Percentiles rank a stretch among this genome's conserved stretches.
These are phyloP conservation scores for Periconia digitata DNA, from an alignment of 2,329 filamentous ascomycete genomes.

Conservation along the genomic window DNA sequence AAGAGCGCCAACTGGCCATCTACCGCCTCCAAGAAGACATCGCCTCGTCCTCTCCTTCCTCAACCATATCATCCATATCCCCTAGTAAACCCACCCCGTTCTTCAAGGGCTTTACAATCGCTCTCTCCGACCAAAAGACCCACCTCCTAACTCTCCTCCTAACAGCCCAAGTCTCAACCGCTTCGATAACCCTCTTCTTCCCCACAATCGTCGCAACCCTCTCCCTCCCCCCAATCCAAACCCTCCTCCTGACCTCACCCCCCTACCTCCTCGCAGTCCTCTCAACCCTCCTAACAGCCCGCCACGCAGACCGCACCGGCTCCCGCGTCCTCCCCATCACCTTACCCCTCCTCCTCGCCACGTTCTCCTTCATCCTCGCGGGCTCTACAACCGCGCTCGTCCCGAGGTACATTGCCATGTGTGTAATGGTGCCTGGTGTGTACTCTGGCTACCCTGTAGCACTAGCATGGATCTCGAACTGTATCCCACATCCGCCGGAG, in stretches of 20 bases:
- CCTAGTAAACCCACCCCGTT: too few relatives aligned
- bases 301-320: slow-evolving; percentile 70
- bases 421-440: slow-evolving; percentile 67
- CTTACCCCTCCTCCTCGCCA: slow-evolving; percentile 61
- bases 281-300: slow-evolving; percentile 65
- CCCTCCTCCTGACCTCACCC: slow-evolving; percentile 52
- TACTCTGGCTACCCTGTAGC: slow-evolving; percentile 65
- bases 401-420: slow-evolving; percentile 69
- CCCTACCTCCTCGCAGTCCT: slow-evolving; percentile 55
- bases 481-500: slow-evolving; percentile 72
- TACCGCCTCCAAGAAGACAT: slow-evolving; percentile 43
- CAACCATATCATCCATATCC: too few relatives aligned
- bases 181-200: slow-evolving; percentile 55
- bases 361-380: slow-evolving; percentile 68
- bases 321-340: slow-evolving; percentile 71
- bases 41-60: slow-evolving; percentile 35
- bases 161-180: slow-evolving; percentile 39
- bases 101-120: slow-evolving; percentile 45
- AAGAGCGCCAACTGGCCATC: slow-evolving; percentile 42
- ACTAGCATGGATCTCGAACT: slow-evolving; percentile 75
- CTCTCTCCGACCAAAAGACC: slow-evolving; percentile 43
- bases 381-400: slow-evolving; percentile 62
- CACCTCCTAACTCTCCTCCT: slow-evolving; percentile 11
- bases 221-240: slow-evolving; percentile 57
- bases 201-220: slow-evolving; percentile 64